Conservation (phyloP, 441 rosid species). For the Sinapis alba region DNA sequence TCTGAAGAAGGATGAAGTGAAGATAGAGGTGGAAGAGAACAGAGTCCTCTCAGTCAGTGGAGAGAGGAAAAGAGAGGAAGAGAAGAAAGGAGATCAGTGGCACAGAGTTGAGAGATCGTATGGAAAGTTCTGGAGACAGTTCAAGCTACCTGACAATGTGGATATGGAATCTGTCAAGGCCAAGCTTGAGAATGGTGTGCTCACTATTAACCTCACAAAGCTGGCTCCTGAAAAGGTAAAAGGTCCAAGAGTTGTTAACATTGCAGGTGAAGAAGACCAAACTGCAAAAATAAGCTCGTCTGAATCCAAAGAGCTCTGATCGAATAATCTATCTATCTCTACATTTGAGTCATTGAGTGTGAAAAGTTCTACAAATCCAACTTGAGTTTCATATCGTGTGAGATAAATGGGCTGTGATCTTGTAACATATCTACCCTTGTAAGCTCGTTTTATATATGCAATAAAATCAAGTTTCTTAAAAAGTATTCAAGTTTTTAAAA, state of each 20-base stretch:
- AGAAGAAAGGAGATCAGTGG: conserved; percentile 76
- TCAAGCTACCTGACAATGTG: conserved; percentile 72
- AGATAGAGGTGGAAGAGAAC: conserved; percentile 72
- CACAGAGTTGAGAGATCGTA: conserved; percentile 74
- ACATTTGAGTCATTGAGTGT: not conserved
- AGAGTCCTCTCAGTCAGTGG: conserved; percentile 70
- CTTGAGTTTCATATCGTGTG: not conserved
- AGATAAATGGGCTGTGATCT: conserved; percentile 1
- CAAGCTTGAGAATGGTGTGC: conserved; percentile 74
- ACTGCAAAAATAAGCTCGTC: conserved; percentile 40
- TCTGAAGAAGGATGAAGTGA: conserved; percentile 67
- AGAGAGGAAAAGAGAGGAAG: conserved; percentile 75
- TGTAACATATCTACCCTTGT: conserved; percentile 16
- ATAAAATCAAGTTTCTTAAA: no score
- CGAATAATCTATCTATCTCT: not conserved
- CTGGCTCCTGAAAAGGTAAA: conserved; percentile 62
- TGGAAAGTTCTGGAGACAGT: conserved; percentile 88
- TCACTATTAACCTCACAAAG: conserved; percentile 55
- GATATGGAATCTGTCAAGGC: conserved; percentile 72
- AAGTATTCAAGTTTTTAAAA: not conserved
- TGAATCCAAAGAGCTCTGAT: conserved; percentile 57
- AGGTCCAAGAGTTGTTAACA: conserved; percentile 64
- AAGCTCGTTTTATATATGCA: conserved; percentile 7
- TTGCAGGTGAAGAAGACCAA: conserved; percentile 52
- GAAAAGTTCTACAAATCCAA: not conserved